Conservation (phyloP, 2,329 filamentous ascomycete species). For the Xylariaceae sp. region DNA sequence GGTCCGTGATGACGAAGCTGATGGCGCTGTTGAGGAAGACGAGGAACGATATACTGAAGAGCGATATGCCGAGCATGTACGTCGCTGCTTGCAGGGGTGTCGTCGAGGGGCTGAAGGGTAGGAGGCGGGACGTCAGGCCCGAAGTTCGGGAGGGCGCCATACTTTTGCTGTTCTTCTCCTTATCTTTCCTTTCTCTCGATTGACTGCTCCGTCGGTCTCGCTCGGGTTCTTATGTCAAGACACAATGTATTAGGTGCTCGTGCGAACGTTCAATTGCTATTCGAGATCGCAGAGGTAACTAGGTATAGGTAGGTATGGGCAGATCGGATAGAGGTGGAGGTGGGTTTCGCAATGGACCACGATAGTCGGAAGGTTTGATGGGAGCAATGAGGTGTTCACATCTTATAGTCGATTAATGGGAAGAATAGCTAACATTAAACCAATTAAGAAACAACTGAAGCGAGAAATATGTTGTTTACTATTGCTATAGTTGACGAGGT, state of each 20-base stretch:
- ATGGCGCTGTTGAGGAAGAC: constrained; percentile 88
- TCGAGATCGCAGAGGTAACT: constrained; percentile 11
- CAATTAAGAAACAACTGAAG: no score
- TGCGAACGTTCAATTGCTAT: not conserved
- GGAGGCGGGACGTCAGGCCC: constrained; percentile 43
- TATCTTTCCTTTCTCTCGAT: not conserved
- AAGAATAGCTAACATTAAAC: no score
- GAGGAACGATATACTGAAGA: constrained; percentile 88
- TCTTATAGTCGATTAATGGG: no score
- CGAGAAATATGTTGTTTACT: no score
- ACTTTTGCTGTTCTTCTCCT: not conserved
- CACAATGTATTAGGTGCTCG: not conserved
- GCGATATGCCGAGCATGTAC: constrained; percentile 81
- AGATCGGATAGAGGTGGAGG: no score
- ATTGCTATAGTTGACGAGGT: no score
- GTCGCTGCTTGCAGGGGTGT: constrained; percentile 69
- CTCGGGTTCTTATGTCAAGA: not conserved
- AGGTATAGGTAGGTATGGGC: not conserved
- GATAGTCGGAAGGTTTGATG: no score
- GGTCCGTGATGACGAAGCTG: constrained; percentile 84
- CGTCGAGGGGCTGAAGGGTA: constrained; percentile 67
- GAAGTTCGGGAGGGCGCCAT: constrained; percentile 23
- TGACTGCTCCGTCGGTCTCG: not conserved
- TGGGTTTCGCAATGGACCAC: no score
- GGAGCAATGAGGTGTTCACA: no score